Base-by-base conservation (phyloP, 345 rosid genomes). In the Citrus hindsii region DNA sequence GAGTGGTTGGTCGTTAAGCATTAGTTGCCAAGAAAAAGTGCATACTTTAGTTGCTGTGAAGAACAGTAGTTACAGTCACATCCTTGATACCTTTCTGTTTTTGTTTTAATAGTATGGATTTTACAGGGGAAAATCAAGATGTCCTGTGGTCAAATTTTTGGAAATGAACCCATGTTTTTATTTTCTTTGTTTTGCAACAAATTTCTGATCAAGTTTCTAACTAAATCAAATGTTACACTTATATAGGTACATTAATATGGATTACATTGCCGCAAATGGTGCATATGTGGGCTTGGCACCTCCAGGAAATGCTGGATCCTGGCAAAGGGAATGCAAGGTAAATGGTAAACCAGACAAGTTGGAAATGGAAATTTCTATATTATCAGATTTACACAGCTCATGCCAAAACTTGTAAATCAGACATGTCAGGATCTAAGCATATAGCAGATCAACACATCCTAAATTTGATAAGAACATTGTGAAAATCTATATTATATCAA, bases 321-420 rank as follows among this genome's bases (percentile, higher is more conserved):
- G 98, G 99, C 99, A 95, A 85, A 88, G 70, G 75, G 99, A 93
- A 87, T 81, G 83, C 89, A 95, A 92, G 93, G 98, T 91, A 18
- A 4, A 46, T 46, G 0, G 51, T 46, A 46, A 46, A 46, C 51
- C 51, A 46, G 18, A 46, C 51, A 46, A 46, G 51, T 46, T 46
- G 51, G 51, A 46, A 46, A 46, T 46, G 18, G 18, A 46, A 46
- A 46, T 3, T 46, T 46, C 51, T 46, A 46, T 46, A 46, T 13
- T 13, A 3, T 46, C 51, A 46, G 4, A 13, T 46, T 46, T 46
- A 13, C 58, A 53, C 22, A 53, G 6, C 58, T 53, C 22, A 53
- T 5, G 7, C 58, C 58, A 53, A 53, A 2, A 53, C 51, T 46
- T 12, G 51, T 46, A 46, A 46, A 46, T 12, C 18, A 46, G 51